Evolutionary conservation across 257 asterid species (phyloP), one percentile per base, ranked within the genome.

Genomic region (Orobanche coerulescens): DNA sequence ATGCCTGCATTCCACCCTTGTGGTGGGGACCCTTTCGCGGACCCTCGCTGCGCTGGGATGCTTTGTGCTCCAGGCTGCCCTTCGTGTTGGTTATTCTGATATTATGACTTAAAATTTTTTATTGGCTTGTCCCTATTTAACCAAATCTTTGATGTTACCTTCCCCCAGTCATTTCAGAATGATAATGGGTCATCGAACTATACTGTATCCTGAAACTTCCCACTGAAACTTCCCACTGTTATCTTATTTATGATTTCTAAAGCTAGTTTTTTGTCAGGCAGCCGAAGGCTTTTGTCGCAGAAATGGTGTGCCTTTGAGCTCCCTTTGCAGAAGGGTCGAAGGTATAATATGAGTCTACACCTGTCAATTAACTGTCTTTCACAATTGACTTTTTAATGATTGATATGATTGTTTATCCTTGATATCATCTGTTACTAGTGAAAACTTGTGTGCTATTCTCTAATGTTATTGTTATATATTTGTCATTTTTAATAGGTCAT

Each of bases 221-320:
- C n/a, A n/a, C n/a, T n/a, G n/a, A n/a, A 40, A 46, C 57, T 53
- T 52, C 25, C 48, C 20, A 42, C 6, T 59, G 48, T 50, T 28
- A 44, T 50, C 30, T 28, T 65, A 24, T 67, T 3, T 33, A 40
- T 48, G 65, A 61, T 56, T 50, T 18, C 67, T 78, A 46, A 66
- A 42, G 63, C 34, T 49, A 18, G 69, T 70, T 50, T 59, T 65
- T 67, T 68, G 42, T 70, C 81, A 88, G 98, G 98, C 98, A 60
- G 96, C 98, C 70, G 94, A 92, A 81, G 96, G 98, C 65, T 92
- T 92, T 73, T 88, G 96, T 76, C 94, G 95, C 78, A 79, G 59
- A 76, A 84, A 86, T 65, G 81, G 81, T 63, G 88, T 82, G 60
- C 84, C 94, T 74, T 71, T 88, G 71, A 84, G 81, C 67, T 76